These are phyloP conservation scores for Plasmodium malariae DNA, from an alignment of 169 alveolate species.

Conservation along the genomic window DNA sequence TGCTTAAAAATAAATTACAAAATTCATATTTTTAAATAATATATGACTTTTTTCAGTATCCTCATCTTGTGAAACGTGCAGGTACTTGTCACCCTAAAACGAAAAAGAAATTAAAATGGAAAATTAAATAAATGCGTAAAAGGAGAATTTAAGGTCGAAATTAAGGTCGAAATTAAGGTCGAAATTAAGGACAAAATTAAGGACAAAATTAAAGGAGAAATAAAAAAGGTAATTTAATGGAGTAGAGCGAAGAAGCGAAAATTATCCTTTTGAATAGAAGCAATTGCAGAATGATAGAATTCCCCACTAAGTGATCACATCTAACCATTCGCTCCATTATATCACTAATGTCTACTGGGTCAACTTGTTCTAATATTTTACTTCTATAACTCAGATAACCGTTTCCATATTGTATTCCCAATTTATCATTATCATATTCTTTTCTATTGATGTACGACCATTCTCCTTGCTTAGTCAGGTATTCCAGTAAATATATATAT, in stretches of 20 bases:
- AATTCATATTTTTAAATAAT: background rate
- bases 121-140: background rate
- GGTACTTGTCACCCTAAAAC: slow-evolving; percentile 51
- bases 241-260: too few relatives aligned
- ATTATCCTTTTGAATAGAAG: too few relatives aligned
- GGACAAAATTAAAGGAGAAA: too few relatives aligned
- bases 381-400: slow-evolving; percentile 18
- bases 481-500: slow-evolving; percentile 11
- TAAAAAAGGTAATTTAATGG: too few relatives aligned
- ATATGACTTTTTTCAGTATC: slow-evolving; percentile 28
- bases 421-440: background rate
- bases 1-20: slow-evolving; percentile 9
- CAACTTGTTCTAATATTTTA: slow-evolving; percentile 35
- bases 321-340: slow-evolving; percentile 59
- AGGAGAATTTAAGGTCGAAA: background rate
- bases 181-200: too few relatives aligned
- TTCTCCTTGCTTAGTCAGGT: slow-evolving; percentile 1
- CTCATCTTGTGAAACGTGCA: slow-evolving; percentile 14
- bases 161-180: too few relatives aligned
- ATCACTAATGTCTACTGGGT: slow-evolving; percentile 20
- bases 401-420: background rate
- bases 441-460: slow-evolving; percentile 1
- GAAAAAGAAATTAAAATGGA: background rate
- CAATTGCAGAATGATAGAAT: too few relatives aligned
- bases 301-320: too few relatives aligned